These are phyloP conservation scores for Capsicum pubescens DNA, from an alignment of 257 asterid genomes.

Conservation along the genomic window DNA sequence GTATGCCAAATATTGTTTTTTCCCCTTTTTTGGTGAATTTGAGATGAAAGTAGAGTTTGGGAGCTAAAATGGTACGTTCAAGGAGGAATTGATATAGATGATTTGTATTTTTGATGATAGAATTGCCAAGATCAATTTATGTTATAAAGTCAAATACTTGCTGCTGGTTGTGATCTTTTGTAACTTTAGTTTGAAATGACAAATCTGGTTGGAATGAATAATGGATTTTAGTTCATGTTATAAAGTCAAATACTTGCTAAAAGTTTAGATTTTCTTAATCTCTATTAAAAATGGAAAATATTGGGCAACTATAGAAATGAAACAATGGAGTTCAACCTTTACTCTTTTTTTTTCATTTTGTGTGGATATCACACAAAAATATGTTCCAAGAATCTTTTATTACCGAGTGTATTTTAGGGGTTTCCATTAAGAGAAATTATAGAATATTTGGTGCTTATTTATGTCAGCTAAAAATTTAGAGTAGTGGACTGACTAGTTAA, in stretches of 20 bases:
- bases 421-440: not conserved
- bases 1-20: not conserved
- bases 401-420: not conserved
- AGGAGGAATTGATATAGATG: not conserved
- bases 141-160: not conserved
- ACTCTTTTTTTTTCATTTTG: too few species aligned
- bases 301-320: slow-evolving; percentile 1
- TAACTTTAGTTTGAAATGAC: too few species aligned
- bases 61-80: not conserved
- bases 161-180: too few species aligned
- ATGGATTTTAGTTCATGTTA: too few species aligned
- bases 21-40: not conserved
- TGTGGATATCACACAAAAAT: too few species aligned
- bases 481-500: not conserved
- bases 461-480: not conserved
- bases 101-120: not conserved
- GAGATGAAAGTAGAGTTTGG: not conserved
- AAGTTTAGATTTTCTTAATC: not conserved
- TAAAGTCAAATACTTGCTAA: not conserved
- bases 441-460: not conserved
- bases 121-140: not conserved
- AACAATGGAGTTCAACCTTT: not conserved
- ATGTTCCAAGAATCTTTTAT: not conserved
- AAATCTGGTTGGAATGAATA: too few species aligned
- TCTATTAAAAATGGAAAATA: not conserved